A percentile compares a stretch with the other conserved stretches of the same genome.
These are phyloP conservation scores for Drechslerella coelobrocha DNA, from an alignment of 2,329 filamentous ascomycete genomes.

Conservation along the genomic window DNA sequence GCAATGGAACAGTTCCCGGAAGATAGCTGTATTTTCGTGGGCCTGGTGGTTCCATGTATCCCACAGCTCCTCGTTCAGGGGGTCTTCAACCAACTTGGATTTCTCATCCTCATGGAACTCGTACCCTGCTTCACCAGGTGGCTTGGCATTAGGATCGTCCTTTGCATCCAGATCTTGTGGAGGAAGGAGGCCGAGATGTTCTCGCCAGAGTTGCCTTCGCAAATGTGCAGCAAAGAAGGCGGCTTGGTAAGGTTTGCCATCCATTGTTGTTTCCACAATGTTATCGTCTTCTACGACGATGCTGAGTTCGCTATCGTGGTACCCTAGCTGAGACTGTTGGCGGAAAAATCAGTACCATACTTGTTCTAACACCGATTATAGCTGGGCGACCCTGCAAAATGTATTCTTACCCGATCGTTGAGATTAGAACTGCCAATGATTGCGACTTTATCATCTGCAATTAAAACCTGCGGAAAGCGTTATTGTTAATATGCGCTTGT, in stretches of 20 bases:
- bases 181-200: conserved; percentile 82
- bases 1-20: conserved; percentile 80
- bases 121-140: conserved; percentile 68
- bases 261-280: conserved; percentile 74
- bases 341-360: background rate
- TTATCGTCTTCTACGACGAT: conserved; percentile 87
- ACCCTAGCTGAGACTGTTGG: conserved; percentile 72
- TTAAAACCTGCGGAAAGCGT: conserved; percentile 62
- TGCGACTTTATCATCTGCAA: conserved; percentile 83
- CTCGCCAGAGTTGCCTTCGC: conserved; percentile 82
- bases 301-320: conserved; percentile 88
- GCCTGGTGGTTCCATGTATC: conserved; percentile 73
- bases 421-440: conserved; percentile 89
- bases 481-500: conserved; percentile 35
- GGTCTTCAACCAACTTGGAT: conserved; percentile 73
- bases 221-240: conserved; percentile 83
- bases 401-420: conserved; percentile 71
- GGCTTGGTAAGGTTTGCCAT: conserved; percentile 76
- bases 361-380: background rate
- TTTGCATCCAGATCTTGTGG: conserved; percentile 73
- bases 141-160: conserved; percentile 75
- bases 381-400: no score
- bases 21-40: conserved; percentile 74
- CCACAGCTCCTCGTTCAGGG: conserved; percentile 68
- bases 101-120: conserved; percentile 72